Evolutionary conservation across 2,329 filamentous ascomycete genomes (phyloP), one percentile per base, ranked within the genome.

Genomic region (Cladosporium colombiae): DNA sequence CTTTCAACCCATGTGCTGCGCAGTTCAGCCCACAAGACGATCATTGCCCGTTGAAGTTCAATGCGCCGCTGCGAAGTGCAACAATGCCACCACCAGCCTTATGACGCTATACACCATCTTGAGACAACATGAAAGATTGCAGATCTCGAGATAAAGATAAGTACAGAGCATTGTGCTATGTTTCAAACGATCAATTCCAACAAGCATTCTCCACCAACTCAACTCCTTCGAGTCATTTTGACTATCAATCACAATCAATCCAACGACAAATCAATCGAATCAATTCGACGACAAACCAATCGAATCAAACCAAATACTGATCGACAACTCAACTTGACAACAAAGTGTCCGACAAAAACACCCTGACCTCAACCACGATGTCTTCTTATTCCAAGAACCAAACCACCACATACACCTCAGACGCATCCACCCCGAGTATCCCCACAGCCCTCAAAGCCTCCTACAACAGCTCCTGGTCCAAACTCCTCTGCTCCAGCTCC

Each of bases 401-500:
- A 14, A 18, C 31, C 8, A 29, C 52, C 7, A 18, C 29, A 16
- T 40, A 57, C 55, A 14, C n/a, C 11, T 23, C 31, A 14, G 33
- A 57, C 21, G 2, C 55, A 7, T 40, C 55, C 5, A 57, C 6
- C 2, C 55, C 57, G 29, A 29, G 7, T 10, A 35, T 62, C 14
- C 58, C 59, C 16, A 13, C 3, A 16, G 27, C 59, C 14, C 35
- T 62, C 59, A 52, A 50, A 53, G 29, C 44, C 29, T 16, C 59
- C 46, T 62, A 52, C 46, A n/a, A 11, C n/a, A 52, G 44, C 59
- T 35, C 59, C n/a, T 37, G 44, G 27, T 52, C 59, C 31, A 62
- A 62, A 27, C n/a, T 62, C n/a, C 44, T 62, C 27, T 62, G 59
- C 44, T 35, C 29, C 21, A 35, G 59, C 59, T 21, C 21, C 29